Base-by-base conservation (phyloP, 2,329 filamentous ascomycete species). In the Myriosclerotinia duriaeana region DNA sequence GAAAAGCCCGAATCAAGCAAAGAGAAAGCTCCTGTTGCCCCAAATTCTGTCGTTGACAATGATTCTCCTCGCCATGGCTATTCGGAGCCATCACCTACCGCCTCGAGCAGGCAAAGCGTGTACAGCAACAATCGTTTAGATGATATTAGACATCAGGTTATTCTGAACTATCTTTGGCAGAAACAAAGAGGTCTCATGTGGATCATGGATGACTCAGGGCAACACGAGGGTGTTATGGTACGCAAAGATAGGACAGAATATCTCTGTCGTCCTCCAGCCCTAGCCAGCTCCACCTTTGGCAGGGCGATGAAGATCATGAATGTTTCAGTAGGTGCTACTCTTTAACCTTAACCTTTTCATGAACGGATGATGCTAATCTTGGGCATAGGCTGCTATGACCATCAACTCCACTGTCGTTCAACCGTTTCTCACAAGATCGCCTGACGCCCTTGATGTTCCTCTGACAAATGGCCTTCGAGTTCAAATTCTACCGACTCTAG, bases 91-190 rank as follows among this genome's bases (percentile, higher is more conserved):
- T 60, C 63, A 44, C 64, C 64, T 12, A 46, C 38, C 30, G 64
- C 40, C n/a, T 65, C 64, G 30, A 59, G 53, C 26, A 59, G 64
- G 42, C 54, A 60, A 26, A 65, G 64, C 46, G 17, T 65, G 34
- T 36, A 17, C 22, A 60, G 64, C 64, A 65, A 65, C 36, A 65
- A 65, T 60, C 64, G 64, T 40, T 65, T 90, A 20, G 88, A 91
- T 69, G 89, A 91, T 69, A 89, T 92, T 78, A 91, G 89, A 78
- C 88, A 92, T 74, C 90, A 93, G 77, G 89, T 92, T 69, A 92
- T 93, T 89, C 89, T 91, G 67, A 92, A 91, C 78, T 92, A 91
- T 76, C 81, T 93, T 42, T 92, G 91, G 78, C 90, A 93, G 77
- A 89, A 93, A 75, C 89, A 92, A 78, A 92, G 89, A 74, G 84